Conservation (phyloP, 2,329 filamentous ascomycete genomes). For the Colletotrichum navitas region DNA sequence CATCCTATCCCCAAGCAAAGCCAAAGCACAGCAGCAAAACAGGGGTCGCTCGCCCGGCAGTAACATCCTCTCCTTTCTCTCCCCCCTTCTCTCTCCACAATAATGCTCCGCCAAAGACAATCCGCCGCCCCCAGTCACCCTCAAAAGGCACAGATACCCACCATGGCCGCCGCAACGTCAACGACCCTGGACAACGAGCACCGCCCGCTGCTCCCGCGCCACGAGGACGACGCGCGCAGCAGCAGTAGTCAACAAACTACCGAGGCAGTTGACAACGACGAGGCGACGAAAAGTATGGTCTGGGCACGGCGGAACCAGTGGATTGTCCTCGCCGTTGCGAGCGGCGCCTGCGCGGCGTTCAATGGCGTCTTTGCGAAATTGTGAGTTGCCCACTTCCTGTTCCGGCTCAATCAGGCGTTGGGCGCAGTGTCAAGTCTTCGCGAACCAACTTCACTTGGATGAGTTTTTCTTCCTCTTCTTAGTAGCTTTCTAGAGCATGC, state of each 20-base stretch:
- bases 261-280: slow-evolving; percentile 10
- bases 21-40: slow-evolving; percentile 8
- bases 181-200: slow-evolving; percentile 44
- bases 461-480: neutral
- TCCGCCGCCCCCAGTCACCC: slow-evolving; percentile 15
- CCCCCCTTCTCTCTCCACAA: slow-evolving; percentile 36
- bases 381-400: slow-evolving; percentile 59
- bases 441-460: neutral
- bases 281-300: slow-evolving; percentile 34
- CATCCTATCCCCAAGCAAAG: slow-evolving; percentile 5
- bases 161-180: slow-evolving; percentile 43
- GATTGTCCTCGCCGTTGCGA: slow-evolving; percentile 78
- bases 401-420: slow-evolving; percentile 5
- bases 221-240: slow-evolving; percentile 33
- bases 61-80: slow-evolving; percentile 15
- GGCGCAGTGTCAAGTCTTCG: slow-evolving; percentile 13
- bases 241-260: slow-evolving; percentile 1
- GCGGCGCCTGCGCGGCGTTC: slow-evolving; percentile 82
- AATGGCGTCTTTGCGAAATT: slow-evolving; percentile 89
- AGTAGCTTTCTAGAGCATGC: neutral
- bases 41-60: slow-evolving; percentile 25
- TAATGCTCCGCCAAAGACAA: slow-evolving; percentile 45
- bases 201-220: slow-evolving; percentile 44
- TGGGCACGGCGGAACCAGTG: slow-evolving; percentile 61
- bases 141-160: slow-evolving; percentile 41